These are phyloP conservation scores for Globisporangium apiculatum DNA, from an alignment of 352 stramenopile species.

Conservation along the genomic window DNA sequence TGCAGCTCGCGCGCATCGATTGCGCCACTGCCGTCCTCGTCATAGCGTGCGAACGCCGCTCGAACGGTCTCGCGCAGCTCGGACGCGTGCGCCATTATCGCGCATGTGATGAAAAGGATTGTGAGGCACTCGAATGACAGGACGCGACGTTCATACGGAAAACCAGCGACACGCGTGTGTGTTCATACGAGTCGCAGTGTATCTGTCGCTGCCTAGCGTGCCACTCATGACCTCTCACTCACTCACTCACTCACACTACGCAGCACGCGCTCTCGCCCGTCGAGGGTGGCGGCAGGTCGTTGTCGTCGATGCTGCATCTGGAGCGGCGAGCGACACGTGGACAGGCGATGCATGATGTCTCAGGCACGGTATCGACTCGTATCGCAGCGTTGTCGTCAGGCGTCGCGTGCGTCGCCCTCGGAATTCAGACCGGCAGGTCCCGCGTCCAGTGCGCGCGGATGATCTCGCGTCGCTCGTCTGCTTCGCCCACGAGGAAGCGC, in stretches of 20 bases:
- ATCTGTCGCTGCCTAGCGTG: neutral
- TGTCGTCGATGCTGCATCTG: too few species aligned
- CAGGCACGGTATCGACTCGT: too few species aligned
- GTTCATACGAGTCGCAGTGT: too few species aligned
- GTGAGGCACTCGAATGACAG: neutral
- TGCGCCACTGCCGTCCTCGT: conserved; percentile 41
- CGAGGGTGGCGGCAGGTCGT: too few species aligned
- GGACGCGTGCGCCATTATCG: conserved; percentile 1
- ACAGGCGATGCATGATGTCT: too few species aligned
- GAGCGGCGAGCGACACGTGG: too few species aligned
- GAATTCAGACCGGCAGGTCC: conserved; percentile 3
- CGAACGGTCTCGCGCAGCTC: conserved; percentile 48
- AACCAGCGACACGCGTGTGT: too few species aligned
- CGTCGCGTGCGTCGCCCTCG: neutral
- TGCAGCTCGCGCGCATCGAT: conserved; percentile 47
- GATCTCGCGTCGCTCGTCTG: conserved; percentile 53
- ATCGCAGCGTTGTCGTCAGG: too few species aligned
- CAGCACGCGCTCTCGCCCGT: neutral
- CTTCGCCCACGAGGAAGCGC: conserved; percentile 37
- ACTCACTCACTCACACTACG: neutral
- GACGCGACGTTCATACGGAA: too few species aligned
- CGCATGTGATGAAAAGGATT: too few species aligned
- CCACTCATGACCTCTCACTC: neutral
- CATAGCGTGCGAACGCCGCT: conserved; percentile 53
- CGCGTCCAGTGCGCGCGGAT: conserved; percentile 65